Evolutionary conservation across 108 stramenopile genomes (phyloP), one percentile per base, ranked within the genome.

Genomic region (Cyclotella sp.): DNA sequence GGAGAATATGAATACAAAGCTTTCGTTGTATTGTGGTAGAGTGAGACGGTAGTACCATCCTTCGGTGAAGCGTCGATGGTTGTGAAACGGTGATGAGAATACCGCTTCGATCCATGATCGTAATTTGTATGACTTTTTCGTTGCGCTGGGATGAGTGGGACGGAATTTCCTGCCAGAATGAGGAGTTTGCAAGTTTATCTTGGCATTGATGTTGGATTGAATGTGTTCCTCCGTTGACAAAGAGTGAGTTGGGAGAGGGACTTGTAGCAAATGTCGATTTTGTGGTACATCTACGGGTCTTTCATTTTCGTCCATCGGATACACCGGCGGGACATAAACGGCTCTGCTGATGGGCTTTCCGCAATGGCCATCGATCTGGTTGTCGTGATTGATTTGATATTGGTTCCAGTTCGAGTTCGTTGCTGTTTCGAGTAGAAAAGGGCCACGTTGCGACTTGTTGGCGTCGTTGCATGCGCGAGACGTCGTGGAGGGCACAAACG

Each of bases 1-100:
- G 26, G 86, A 86, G 71, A 91, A 82, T 46, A 95, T 93, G 72
- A 95, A 89, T 11, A 89, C 89, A 84, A 93, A 93, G 68, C 88
- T 90, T 19, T 82, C 86, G 60, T 88, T 87, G 40, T 72, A 59
- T 57, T 79, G 64, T 15, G 89, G 89, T 16, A 96, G 61, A 8
- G 95, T 93, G 27, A 96, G 67, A 34, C 95, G 89, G 70, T 93
- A 93, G 76, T 94, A 96, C 95, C 95, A 96, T 26, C 95, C 95
- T 79, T 96, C 95, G 55, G 91, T 88, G 80, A 92, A 93, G 47
- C 94, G 78, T 59, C 82, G 73, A 51, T 84, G 75, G 70, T 41
- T 86, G 57, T 46, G 88, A 81, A 66, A 9, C 44, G 21, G 30
- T 18, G 64, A 10, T 9, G 4, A 8, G 29, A 16, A n/a, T 73